phyloP scores from a whole-genome alignment of 2,329 filamentous ascomycete genomes.

The Fusarium compactum region DNA sequence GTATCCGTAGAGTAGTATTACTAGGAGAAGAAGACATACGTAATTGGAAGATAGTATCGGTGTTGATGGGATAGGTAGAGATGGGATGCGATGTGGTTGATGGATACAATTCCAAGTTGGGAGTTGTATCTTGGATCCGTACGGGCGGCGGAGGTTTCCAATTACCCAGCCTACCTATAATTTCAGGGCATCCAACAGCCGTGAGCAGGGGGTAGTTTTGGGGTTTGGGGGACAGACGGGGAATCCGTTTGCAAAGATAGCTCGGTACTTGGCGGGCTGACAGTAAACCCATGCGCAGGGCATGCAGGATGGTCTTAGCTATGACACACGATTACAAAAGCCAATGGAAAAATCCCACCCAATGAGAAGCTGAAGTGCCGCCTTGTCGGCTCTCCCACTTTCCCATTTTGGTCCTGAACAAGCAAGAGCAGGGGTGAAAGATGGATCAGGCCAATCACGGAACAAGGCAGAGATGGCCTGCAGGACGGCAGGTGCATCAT shows the following conservation, averaged over 20 bases:
- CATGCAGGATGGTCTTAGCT: conserved; percentile 6
- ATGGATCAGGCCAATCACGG: conserved; percentile 29
- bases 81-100: conserved; percentile 5
- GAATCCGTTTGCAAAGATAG: conserved; percentile 16
- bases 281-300: conserved; percentile 8
- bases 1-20: conserved; percentile 1
- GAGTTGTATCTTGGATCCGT: conserved; percentile 1
- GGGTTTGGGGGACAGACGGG: conserved; percentile 10
- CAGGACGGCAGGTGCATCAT: conserved; percentile 27
- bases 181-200: not conserved
- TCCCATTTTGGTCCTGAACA: not conserved
- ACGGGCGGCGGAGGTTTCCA: not conserved
- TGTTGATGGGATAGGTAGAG: conserved; percentile 7
- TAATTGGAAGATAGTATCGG: conserved; percentile 4
- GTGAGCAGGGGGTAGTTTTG: conserved; percentile 1
- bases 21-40: not conserved
- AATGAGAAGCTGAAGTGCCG: conserved; percentile 31
- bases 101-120: not conserved
- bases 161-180: not conserved
- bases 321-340: conserved; percentile 41
- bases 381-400: conserved; percentile 5
- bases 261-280: conserved; percentile 37
- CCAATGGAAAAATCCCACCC: conserved; percentile 36
- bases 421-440: conserved; percentile 9
- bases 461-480: conserved; percentile 35